phyloP scores from a whole-genome alignment of 768 basidiomycete species.

The Brasilioporus rufonigricans region DNA sequence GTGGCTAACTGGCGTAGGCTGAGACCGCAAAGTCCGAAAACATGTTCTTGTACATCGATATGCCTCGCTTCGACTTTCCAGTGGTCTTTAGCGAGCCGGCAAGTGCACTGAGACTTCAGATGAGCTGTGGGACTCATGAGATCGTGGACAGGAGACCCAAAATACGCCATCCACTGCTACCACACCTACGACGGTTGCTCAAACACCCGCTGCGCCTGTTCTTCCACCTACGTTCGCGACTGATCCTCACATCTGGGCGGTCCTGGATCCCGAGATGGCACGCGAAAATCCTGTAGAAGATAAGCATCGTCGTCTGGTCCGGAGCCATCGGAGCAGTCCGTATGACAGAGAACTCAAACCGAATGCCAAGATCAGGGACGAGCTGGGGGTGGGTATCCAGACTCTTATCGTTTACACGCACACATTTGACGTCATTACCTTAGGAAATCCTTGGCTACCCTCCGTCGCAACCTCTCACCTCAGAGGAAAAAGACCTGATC shows the following conservation, averaged over 20 bases:
- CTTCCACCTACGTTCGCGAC: constrained; percentile 50
- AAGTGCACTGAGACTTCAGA: constrained; percentile 23
- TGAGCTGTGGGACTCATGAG: not conserved
- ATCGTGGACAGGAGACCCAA: constrained; percentile 38
- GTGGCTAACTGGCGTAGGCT: constrained; percentile 46
- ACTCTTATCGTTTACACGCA: not conserved
- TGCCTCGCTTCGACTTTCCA: constrained; percentile 96
- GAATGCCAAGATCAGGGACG: constrained; percentile 92
- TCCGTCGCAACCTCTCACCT: constrained; percentile 80
- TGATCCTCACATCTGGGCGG: constrained; percentile 79
- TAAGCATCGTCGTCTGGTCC: constrained; percentile 90
- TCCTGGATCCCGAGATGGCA: constrained; percentile 86
- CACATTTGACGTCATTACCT: not conserved
- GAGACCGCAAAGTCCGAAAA: constrained; percentile 91
- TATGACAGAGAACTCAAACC: constrained; percentile 96
- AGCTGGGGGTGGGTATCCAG: constrained; percentile 66
- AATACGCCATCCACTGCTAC: constrained; percentile 41
- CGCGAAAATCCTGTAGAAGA: constrained; percentile 97
- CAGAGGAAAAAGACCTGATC: constrained; percentile 93
- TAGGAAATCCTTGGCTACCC: constrained; percentile 91
- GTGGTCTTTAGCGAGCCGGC: constrained; percentile 93
- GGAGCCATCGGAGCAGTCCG: constrained; percentile 93
- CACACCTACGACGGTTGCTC: constrained; percentile 40
- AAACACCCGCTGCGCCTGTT: constrained; percentile 38
- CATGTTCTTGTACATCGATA: constrained; percentile 93